Evolutionary conservation across 768 basidiomycete genomes (phyloP).

Genomic region (Kwoniella newhampshirensis): DNA sequence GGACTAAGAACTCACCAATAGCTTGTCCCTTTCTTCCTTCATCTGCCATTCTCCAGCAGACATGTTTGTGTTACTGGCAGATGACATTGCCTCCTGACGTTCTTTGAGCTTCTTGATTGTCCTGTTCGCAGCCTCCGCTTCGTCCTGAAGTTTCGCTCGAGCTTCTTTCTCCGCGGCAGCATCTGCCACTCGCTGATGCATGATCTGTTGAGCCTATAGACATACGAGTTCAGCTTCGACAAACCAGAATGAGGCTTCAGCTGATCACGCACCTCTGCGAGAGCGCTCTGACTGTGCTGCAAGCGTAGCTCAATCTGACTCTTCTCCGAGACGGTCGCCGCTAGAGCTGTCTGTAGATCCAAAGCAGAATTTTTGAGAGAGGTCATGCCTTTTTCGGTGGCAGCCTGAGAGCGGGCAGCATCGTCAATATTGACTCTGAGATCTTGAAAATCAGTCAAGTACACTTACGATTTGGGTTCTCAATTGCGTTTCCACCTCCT

Average conservation of each 20-base stretch:
- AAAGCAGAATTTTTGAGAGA: conserved; percentile 46
- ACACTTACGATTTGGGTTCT: conserved; percentile 62
- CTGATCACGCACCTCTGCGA: conserved; percentile 40
- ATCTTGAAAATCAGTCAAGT: neutral
- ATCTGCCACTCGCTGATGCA: conserved; percentile 42
- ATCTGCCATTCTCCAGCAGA: conserved; percentile 33
- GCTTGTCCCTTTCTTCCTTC: conserved; percentile 44
- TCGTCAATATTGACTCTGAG: conserved; percentile 1
- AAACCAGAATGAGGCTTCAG: neutral
- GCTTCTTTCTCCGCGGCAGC: conserved; percentile 44
- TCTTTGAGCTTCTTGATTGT: conserved; percentile 50
- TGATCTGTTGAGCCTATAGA: conserved; percentile 43
- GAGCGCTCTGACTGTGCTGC: conserved; percentile 35
- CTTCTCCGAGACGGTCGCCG: conserved; percentile 38
- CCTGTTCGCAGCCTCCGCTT: conserved; percentile 37
- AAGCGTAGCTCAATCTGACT: conserved; percentile 38
- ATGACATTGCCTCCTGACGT: conserved; percentile 35
- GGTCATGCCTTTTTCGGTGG: conserved; percentile 52
- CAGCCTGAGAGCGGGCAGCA: conserved; percentile 51
- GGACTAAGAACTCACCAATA: conserved; percentile 49
- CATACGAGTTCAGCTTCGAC: neutral
- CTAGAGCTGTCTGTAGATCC: conserved; percentile 44
- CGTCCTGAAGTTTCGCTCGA: conserved; percentile 46
- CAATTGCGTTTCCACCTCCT: conserved; percentile 66
- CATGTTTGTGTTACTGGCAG: conserved; percentile 16